Evolutionary conservation across 2,329 filamentous ascomycete species (phyloP), one percentile per base, ranked within the genome.

Genomic region (Pyrenophora seminiperda): DNA sequence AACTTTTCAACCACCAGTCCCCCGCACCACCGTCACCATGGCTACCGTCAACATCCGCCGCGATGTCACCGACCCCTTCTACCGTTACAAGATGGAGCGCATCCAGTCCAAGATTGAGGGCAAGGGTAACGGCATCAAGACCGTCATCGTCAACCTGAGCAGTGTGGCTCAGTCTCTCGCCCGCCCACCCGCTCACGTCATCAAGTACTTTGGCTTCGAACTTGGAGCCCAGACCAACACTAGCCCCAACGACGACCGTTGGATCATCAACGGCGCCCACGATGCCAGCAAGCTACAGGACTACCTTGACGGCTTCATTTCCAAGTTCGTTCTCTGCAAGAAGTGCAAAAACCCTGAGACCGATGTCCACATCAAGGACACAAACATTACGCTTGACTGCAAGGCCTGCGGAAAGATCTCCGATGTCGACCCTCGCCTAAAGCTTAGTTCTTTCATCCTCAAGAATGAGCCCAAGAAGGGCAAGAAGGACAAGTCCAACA

Each of bases 61-160:
- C 73, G 93, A 97, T 89, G 88, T 96, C 81, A 88, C 88, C 82
- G 94, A 99, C 81, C 89, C 89, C 79, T 99, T 97, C 86, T 99
- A 99, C 82, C 94, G 94, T 77, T 99, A 99, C 87, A 99, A 99
- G 86, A 99, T 99, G 94, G 94, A 97, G 81, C 88, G 87, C 68
- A 82, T 99, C 74, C 91, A 96, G 83, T 96, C 94, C 76, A 99
- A 99, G 84, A 95, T 99, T 69, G 94, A 99, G 81, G 94, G 94
- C 79, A 99, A 99, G 80, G 94, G 94, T 65, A 99, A 99, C 81
- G 94, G 94, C 73, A 99, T 99, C 86, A 99, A 99, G 83, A 99
- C 76, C 68, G 94, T 99, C 71, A 88, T 99, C 67, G 91, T 96
- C 83, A 99, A 99, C 78, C 80, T 99, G 73, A 90, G 87, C 83